Evolutionary conservation across 2,329 filamentous ascomycete species (phyloP).

Genomic region (Aspergillus sp.): DNA sequence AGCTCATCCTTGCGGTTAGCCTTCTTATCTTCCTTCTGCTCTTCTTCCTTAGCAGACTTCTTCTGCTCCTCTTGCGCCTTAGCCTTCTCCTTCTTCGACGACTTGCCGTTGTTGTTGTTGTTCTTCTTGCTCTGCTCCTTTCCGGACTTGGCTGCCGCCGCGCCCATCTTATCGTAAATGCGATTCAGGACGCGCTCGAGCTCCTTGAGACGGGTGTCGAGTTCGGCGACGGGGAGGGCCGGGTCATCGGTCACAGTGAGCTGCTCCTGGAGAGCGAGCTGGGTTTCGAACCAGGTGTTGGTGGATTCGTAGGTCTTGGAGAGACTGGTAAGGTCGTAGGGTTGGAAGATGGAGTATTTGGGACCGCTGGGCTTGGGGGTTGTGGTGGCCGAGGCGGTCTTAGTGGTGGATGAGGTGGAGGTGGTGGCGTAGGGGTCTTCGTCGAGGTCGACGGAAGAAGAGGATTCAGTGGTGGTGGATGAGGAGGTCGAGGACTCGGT

Average conservation of each 20-base stretch:
- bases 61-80: background rate
- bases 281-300: conserved; percentile 73
- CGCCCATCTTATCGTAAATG: conserved; percentile 49
- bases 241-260: conserved; percentile 73
- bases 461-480: conserved; percentile 40
- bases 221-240: conserved; percentile 70
- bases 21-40: conserved; percentile 27
- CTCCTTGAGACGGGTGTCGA: conserved; percentile 68
- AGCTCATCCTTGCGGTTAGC: conserved; percentile 38
- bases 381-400: conserved; percentile 37
- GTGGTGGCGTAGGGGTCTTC: conserved; percentile 60
- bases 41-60: conserved; percentile 12
- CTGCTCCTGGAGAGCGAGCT: conserved; percentile 69
- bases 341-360: conserved; percentile 68
- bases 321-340: conserved; percentile 69
- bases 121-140: conserved; percentile 29
- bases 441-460: conserved; percentile 70
- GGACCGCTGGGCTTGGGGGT: conserved; percentile 48
- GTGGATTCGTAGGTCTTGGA: conserved; percentile 64
- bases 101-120: conserved; percentile 33
- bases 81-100: conserved; percentile 16
- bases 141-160: conserved; percentile 32
- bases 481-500: conserved; percentile 47
- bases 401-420: conserved; percentile 38
- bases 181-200: conserved; percentile 58